These are phyloP conservation scores for Nemania abortiva DNA, from an alignment of 2,329 filamentous ascomycete genomes.

Conservation along the genomic window DNA sequence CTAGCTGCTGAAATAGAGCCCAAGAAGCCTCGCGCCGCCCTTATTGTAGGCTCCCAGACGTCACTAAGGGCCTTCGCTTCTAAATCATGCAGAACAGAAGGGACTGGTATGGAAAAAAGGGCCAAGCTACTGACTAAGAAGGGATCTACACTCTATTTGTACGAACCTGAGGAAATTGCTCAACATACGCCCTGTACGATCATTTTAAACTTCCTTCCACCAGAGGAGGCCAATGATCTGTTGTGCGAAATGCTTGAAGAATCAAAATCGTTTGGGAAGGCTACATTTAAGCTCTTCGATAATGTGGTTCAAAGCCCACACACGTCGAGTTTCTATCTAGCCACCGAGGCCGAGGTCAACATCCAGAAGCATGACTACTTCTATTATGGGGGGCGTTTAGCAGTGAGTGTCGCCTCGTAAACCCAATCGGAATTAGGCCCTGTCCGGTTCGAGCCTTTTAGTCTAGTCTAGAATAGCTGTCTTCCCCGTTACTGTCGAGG, in stretches of 20 bases:
- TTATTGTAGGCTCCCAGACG: slow-evolving; percentile 68
- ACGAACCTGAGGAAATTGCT: slow-evolving; percentile 82
- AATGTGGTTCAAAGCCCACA: slow-evolving; percentile 87
- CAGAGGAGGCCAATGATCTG: slow-evolving; percentile 77
- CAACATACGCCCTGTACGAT: slow-evolving; percentile 90
- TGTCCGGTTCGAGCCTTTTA: not conserved
- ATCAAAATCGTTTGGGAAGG: slow-evolving; percentile 75
- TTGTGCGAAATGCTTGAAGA: slow-evolving; percentile 82
- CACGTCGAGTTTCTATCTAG: slow-evolving; percentile 85
- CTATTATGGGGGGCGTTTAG: slow-evolving; percentile 84
- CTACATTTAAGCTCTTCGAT: slow-evolving; percentile 88
- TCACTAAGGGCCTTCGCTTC: slow-evolving; percentile 69
- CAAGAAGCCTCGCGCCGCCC: slow-evolving; percentile 48
- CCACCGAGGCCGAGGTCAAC: slow-evolving; percentile 75
- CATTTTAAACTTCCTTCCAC: slow-evolving; percentile 88
- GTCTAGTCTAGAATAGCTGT: not conserved
- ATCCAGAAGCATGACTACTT: slow-evolving; percentile 83
- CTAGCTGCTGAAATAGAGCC: slow-evolving; percentile 43
- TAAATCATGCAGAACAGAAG: slow-evolving; percentile 31
- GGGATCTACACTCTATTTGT: slow-evolving; percentile 86
- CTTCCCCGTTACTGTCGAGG: not conserved
- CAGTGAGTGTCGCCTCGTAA: slow-evolving; percentile 56
- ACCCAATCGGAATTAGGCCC: too few relatives aligned
- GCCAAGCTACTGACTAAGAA: slow-evolving; percentile 73
- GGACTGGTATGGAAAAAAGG: slow-evolving; percentile 51